A percentile compares a stretch with the other conserved stretches of the same genome.
Conservation (phyloP, 2,329 filamentous ascomycete species). For the Fusarium guadeloupense region DNA sequence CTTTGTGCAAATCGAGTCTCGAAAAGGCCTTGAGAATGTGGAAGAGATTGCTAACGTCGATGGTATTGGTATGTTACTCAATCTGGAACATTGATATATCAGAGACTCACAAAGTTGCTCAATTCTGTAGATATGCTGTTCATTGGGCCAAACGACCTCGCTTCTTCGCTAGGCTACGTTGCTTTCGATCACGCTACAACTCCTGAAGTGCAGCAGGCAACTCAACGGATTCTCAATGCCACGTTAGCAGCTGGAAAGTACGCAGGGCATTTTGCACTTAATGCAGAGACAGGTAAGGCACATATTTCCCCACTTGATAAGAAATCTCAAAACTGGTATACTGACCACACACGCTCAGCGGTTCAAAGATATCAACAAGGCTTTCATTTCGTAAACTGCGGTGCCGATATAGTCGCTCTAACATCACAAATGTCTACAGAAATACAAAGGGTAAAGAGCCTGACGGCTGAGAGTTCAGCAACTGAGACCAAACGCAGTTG, state of each 20-base stretch:
- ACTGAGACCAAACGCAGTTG: too few relatives aligned
- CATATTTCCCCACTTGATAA: too few relatives aligned
- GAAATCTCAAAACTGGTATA: too few relatives aligned
- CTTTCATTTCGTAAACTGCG: conserved; percentile 3
- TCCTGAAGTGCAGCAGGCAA: not conserved
- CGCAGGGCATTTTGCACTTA: conserved; percentile 1
- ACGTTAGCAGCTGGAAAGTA: not conserved
- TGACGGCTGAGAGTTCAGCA: not conserved
- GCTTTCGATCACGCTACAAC: not conserved
- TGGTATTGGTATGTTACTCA: too few relatives aligned
- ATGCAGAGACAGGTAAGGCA: not conserved
- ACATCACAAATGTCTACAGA: not conserved
- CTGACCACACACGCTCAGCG: too few relatives aligned
- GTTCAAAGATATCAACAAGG: not conserved
- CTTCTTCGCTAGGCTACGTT: conserved; percentile 54
- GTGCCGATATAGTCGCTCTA: not conserved
- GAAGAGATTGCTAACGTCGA: conserved; percentile 51
- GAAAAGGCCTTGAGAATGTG: conserved; percentile 55
- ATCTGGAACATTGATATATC: too few relatives aligned
- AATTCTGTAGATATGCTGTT: conserved; percentile 55
- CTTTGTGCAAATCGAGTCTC: conserved; percentile 57
- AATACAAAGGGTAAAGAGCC: not conserved
- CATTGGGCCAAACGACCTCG: conserved; percentile 57
- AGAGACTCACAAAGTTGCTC: too few relatives aligned
- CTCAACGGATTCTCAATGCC: not conserved